Evolutionary conservation across 257 asterid genomes (phyloP), one percentile per base, ranked within the genome.

Genomic region (Plectranthus barbatus): DNA sequence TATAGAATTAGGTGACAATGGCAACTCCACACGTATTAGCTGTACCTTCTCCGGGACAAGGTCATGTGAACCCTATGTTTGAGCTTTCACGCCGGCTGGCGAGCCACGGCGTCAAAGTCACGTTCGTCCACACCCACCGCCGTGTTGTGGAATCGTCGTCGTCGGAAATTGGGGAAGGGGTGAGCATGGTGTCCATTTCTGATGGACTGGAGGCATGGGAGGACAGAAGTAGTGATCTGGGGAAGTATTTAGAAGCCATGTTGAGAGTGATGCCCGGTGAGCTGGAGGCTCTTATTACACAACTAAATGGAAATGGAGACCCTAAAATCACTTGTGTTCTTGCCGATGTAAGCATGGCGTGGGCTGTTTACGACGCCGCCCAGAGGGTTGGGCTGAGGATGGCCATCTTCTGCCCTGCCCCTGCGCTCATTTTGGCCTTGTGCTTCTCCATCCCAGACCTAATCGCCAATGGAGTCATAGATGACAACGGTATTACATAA

Each of bases 141-240:
- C 41, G 41, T 1, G 45, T 40, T 59, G 88, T 60, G 51, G 81
- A 23, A 5, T 60, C 78, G 18, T 50, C 87, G 0, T 18, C 80
- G 13, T 54, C 84, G 0, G 36, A 58, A 0, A 14, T 59, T 0
- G 71, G 68, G 4, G 78, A 74, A 9, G 49, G 23, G 50, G 55
- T 88, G 7, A 44, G 56, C 5, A 41, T 83, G 73, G 86, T 56
- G 44, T 73, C 87, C 0, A 40, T 85, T 51, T 84, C 85, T 1
- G 94, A 88, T 63, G 94, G 94, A 2, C 4, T 84, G 40, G 86
- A 71, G 41, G 33, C 79, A 0, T 29, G 69, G 67, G 96, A 81
- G 64, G 89, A 87, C 42, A 66, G 88, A 51, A 76, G n/a, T n/a
- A n/a, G 61, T 31, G 86, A 85, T 36, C 26, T 74, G 0, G 79